Evolutionary conservation across 352 stramenopile species (phyloP), one percentile per base, ranked within the genome.

Genomic region (Phytophthora tubulina): DNA sequence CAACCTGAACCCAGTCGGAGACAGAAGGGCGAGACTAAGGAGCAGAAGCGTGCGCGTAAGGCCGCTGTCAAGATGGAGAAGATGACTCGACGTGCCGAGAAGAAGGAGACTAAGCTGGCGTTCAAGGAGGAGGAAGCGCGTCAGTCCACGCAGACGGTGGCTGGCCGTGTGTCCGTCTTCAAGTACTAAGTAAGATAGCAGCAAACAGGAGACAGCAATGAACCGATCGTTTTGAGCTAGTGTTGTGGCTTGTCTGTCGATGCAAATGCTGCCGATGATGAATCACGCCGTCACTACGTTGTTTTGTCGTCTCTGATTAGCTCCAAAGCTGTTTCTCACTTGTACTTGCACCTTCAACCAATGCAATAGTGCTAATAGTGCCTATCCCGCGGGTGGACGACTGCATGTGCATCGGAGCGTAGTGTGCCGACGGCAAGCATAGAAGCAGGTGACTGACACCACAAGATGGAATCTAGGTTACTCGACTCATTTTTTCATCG

Each of bases 11-110:
- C 27, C 15, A 71, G 13, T 67, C 68, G 50, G 73, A 83, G 79
- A 76, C 86, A 68, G 36, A 91, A 89, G 54, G 88, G 85, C 27
- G 97, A 99, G 80, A 98, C 79, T 15, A 88, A 87, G 42, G 91
- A 98, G 64, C 87, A 99, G 53, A 99, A 99, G 77, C 97, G 94
- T 60, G 73, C 77, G 27, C 86, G 97, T 35, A 99, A 99, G 69
- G 75, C 89, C 31, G 74, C 79, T 1, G 86, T 98, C n/a, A 99
- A 99, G 80, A 81, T 91, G 78, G 91, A 97, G 62, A 93, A 98
- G 67, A 84, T 91, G 72, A 67, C 97, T 73, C 86, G 93, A 51
- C 82, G 97, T 30, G 89, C 93, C 63, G 93, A 98, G 67, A 99
- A 99, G 89, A 98, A 98, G 77, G 91, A 97, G 72, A 97, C 91